Base-by-base conservation (phyloP, 495 filamentous ascomycete species). In the Trypethelium eluteriae region DNA sequence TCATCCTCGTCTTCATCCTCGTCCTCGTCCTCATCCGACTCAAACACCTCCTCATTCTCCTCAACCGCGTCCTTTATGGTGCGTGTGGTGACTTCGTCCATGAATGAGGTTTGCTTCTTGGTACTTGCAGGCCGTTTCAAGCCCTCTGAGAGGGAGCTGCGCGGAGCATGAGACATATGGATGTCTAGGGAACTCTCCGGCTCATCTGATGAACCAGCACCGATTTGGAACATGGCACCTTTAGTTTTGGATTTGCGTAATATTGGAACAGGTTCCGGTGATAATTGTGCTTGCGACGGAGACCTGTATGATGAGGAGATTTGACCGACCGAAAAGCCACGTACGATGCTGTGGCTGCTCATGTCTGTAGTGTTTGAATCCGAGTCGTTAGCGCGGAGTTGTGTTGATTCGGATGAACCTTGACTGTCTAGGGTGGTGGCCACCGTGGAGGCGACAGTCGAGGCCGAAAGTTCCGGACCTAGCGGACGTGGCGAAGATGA, bases 101-200 rank as follows among this genome's bases (percentile, higher is more conserved):
- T 88, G 78, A 97, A 96, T 0, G 94, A 94, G 4, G 91, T 84
- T 41, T 88, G 84, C 81, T 96, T 98, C 78, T 87, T 89, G 36
- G 82, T 66, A 38, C 66, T 64, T 3, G 59, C 66, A 1, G 79
- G 74, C 62, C 79, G 77, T 66, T 81, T 82, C 11, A 87, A 74
- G 44, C 77, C 78, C 39, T 85, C 79, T 11, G 82, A 79, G 12
- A 86, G 76, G 6, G 81, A 81, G 70, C 83, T 89, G 16, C 80
- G 79, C 34, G 77, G 76, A 39, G 74, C 72, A 7, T 76, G 75
- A 53, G 77, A 78, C 80, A 89, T 85, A 47, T 84, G 86, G 62
- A 86, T 84, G 70, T 90, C 87, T 9, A 93, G 83, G 0, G 90
- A 94, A 76, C 87, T 89, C 57, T 91, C 89, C 44, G 89, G 89